Evolutionary conservation across 345 rosid species (phyloP).

Genomic region (Combretum micranthum): DNA sequence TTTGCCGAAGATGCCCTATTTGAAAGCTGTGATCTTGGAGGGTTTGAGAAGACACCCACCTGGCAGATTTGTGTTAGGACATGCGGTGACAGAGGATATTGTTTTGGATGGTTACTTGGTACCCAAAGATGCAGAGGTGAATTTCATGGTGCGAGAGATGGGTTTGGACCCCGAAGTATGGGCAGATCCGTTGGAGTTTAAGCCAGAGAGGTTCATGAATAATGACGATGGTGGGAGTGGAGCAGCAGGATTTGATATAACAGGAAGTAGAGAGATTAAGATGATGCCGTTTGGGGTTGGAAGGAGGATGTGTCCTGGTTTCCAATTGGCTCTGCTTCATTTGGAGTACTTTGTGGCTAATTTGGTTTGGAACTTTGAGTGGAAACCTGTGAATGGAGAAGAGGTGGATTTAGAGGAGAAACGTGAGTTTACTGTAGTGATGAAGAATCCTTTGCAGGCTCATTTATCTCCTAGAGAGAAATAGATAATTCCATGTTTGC

Average conservation of each 20-base stretch:
- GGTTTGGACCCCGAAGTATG: conserved; percentile 10
- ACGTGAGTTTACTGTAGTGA: too few species aligned
- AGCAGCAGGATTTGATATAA: too few species aligned
- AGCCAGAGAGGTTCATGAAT: conserved; percentile 9
- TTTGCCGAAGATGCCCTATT: not conserved
- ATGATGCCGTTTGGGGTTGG: not conserved
- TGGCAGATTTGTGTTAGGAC: not conserved
- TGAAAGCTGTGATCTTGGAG: conserved; percentile 10
- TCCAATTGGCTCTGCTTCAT: not conserved
- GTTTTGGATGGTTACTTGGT: too few species aligned
- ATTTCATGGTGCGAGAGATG: conserved; percentile 17
- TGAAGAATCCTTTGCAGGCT: too few species aligned
- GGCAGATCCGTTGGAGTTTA: conserved; percentile 15
- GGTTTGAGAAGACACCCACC: conserved; percentile 11
- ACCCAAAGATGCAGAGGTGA: not conserved
- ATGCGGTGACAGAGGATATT: not conserved
- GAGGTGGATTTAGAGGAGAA: not conserved
- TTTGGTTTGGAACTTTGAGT: conserved; percentile 2
- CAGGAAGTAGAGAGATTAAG: not conserved
- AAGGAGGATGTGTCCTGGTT: not conserved
- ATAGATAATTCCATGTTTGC: too few species aligned
- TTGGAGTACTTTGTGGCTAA: conserved; percentile 7
- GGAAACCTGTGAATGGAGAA: not conserved
- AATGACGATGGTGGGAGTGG: too few species aligned
- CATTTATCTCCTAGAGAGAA: too few species aligned